Conservation (phyloP, 2,329 filamentous ascomycete species). For the Xylaria hypoxylon region DNA sequence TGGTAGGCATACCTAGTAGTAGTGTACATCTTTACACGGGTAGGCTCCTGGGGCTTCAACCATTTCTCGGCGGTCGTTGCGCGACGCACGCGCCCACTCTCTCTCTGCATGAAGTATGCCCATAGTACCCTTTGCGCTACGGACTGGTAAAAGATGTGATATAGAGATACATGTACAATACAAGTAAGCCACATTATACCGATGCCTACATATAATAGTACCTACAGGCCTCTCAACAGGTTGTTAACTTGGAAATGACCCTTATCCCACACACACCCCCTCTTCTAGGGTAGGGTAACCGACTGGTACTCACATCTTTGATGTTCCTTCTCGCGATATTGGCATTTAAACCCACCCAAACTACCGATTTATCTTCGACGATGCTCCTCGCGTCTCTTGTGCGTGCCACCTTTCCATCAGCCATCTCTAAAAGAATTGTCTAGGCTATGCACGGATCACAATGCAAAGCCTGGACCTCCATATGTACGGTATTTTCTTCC, state of each 20-base stretch:
- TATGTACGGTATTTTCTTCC: constrained; percentile 25
- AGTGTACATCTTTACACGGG: too few species aligned
- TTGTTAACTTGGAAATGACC: neutral
- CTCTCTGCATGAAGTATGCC: neutral
- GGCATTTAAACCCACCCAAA: neutral
- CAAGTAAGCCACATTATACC: constrained; percentile 6
- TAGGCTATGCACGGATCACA: constrained; percentile 2
- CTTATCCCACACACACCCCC: neutral
- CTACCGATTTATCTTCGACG: neutral
- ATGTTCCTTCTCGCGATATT: neutral
- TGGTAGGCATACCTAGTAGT: too few species aligned
- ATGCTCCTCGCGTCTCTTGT: constrained; percentile 4
- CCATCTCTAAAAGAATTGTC: neutral
- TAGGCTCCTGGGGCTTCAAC: neutral
- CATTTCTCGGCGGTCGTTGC: constrained; percentile 1
- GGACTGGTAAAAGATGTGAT: neutral
- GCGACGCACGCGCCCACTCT: constrained; percentile 12
- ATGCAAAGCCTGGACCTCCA: neutral
- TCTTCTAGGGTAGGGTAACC: too few species aligned
- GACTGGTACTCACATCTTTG: neutral
- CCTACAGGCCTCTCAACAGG: neutral
- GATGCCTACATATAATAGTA: too few species aligned
- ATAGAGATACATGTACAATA: neutral
- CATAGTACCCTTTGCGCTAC: neutral
- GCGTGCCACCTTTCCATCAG: neutral